Percentiles rank a stretch among this genome's conserved stretches.
phyloP scores from a whole-genome alignment of 352 stramenopile species.

The Globisporangium sylvaticum region DNA sequence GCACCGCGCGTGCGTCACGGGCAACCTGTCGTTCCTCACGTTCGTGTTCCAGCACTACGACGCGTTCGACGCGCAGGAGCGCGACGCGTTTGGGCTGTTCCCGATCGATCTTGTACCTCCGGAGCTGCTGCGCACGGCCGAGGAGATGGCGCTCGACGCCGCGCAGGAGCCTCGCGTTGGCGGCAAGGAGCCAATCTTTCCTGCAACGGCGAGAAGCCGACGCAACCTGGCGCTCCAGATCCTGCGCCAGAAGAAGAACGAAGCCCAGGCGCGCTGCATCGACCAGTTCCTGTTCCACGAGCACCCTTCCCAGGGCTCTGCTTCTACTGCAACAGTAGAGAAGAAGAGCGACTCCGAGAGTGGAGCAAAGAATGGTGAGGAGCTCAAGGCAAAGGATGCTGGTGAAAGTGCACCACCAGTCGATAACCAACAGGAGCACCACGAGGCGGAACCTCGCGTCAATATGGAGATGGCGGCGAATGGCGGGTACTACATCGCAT shows the following conservation, averaged over 20 bases:
- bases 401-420: background rate
- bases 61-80: conserved; percentile 29
- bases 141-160: conserved; percentile 22
- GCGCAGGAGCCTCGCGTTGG: conserved; percentile 2
- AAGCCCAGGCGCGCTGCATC: conserved; percentile 21
- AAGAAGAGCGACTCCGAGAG: background rate
- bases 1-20: conserved; percentile 53
- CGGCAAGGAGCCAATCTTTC: conserved; percentile 3
- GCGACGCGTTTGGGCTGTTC: conserved; percentile 48
- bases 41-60: conserved; percentile 43
- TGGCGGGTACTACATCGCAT: conserved; percentile 32
- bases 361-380: background rate
- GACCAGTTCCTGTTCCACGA: conserved; percentile 15
- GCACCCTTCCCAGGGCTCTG: conserved; percentile 4
- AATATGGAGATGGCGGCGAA: conserved; percentile 1
- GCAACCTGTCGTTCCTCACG: conserved; percentile 52
- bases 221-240: conserved; percentile 31
- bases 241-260: conserved; percentile 31
- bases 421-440: conserved; percentile 7
- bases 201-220: conserved; percentile 20
- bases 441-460: conserved; percentile 5
- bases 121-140: conserved; percentile 29
- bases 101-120: conserved; percentile 55
- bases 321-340: background rate
- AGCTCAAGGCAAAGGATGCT: background rate